phyloP scores from a whole-genome alignment of 2,329 filamentous ascomycete genomes.

The Scedosporium dehoogii region DNA sequence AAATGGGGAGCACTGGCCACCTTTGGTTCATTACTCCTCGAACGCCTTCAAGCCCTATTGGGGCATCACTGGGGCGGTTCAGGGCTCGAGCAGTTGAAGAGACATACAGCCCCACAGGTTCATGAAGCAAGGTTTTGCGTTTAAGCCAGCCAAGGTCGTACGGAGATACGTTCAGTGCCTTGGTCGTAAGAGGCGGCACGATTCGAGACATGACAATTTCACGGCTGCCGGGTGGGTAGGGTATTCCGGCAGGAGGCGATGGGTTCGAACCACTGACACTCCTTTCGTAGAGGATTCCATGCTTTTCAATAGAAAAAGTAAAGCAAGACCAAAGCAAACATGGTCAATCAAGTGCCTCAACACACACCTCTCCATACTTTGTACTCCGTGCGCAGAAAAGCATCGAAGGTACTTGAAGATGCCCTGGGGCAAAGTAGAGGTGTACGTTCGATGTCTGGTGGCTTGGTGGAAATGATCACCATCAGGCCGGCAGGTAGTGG shows the following conservation, averaged over 20 bases:
- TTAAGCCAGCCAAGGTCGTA: background rate
- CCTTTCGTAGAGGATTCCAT: background rate
- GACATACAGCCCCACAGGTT: background rate
- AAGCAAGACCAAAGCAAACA: background rate
- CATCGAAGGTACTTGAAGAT: background rate
- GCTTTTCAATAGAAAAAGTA: background rate
- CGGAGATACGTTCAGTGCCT: too few species aligned
- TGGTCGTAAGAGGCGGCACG: background rate
- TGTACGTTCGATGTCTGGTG: background rate
- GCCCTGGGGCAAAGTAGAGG: background rate
- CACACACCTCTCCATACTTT: background rate
- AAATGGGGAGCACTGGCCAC: background rate
- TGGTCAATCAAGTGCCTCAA: background rate
- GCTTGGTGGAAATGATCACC: background rate
- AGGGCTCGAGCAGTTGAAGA: background rate
- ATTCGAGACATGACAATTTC: background rate
- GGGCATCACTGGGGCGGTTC: background rate
- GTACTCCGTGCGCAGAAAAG: slow-evolving; percentile 2
- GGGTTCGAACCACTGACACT: background rate
- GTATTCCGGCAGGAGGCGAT: background rate
- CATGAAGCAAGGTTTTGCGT: background rate
- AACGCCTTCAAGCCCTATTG: background rate
- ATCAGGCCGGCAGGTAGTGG: too few species aligned
- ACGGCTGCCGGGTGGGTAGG: background rate
- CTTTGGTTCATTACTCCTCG: background rate